These are phyloP conservation scores for Chlorella sp. DNA, from an alignment of 139 green algal species.

Conservation along the genomic window DNA sequence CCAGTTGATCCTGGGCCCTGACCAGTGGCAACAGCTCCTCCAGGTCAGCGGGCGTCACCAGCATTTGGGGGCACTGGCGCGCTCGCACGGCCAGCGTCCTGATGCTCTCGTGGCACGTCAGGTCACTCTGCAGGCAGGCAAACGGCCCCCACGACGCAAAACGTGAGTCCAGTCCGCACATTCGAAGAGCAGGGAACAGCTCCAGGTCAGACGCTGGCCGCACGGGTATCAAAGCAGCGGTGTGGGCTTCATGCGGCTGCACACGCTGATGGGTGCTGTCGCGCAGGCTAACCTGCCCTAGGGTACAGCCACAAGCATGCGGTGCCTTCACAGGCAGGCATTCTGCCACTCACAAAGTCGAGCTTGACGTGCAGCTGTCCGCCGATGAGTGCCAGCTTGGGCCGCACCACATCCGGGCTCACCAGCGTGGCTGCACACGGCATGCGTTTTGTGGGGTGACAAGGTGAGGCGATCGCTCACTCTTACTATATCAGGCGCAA, in stretches of 20 bases:
- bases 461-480: no score
- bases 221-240: no score
- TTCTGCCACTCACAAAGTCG: not conserved
- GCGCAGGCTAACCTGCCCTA: no score
- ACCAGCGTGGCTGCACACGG: not conserved
- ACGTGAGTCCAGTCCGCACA: no score
- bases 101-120: not conserved
- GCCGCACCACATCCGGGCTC: not conserved
- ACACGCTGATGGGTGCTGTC: no score
- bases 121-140: not conserved
- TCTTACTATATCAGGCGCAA: no score
- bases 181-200: no score
- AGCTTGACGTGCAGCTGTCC: not conserved
- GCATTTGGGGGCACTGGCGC: not conserved
- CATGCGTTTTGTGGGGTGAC: no score
- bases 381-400: not conserved
- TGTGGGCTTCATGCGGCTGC: no score
- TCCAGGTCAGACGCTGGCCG: no score
- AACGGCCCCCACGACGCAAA: no score
- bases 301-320: no score
- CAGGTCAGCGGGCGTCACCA: not conserved
- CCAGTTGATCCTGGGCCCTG: not conserved
- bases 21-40: not conserved
- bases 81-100: not conserved
- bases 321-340: not conserved